A percentile compares a stretch with the other conserved stretches of the same genome.
Evolutionary conservation across 2,329 filamentous ascomycete genomes (phyloP).

Genomic region (Cladosporium oxysporum): DNA sequence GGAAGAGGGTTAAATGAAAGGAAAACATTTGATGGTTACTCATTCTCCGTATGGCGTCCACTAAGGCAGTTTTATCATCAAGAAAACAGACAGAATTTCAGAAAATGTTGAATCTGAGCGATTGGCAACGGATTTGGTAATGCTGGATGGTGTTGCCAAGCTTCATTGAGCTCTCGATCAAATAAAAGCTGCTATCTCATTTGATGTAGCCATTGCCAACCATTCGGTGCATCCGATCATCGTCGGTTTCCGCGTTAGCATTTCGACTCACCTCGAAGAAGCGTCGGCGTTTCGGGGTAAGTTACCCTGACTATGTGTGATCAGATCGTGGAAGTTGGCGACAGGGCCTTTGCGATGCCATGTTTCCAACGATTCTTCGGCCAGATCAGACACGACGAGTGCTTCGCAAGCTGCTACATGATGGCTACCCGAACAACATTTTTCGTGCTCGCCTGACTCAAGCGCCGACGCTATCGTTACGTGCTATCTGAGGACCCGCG

Average conservation of each 20-base stretch:
- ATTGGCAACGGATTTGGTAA: too few relatives aligned
- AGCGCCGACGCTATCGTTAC: too few relatives aligned
- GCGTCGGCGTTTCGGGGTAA: background rate
- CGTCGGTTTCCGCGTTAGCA: background rate
- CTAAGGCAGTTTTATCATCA: too few relatives aligned
- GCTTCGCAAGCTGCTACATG: slow-evolving; percentile 4
- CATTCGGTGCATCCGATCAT: background rate
- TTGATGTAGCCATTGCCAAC: background rate
- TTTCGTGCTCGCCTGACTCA: background rate
- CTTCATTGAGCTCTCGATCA: too few relatives aligned
- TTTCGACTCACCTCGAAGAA: slow-evolving; percentile 3
- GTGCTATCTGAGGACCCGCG: too few relatives aligned
- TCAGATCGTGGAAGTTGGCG: background rate
- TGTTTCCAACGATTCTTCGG: background rate
- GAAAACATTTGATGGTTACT: too few relatives aligned
- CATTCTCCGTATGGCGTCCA: too few relatives aligned
- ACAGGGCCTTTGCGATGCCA: slow-evolving; percentile 5
- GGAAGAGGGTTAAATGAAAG: too few relatives aligned
- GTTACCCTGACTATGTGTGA: background rate
- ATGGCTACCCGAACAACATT: background rate
- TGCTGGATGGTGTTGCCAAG: too few relatives aligned
- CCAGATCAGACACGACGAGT: background rate
- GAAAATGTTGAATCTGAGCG: too few relatives aligned
- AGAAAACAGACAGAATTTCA: too few relatives aligned
- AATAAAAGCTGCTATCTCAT: background rate